Percentiles rank a stretch among this genome's conserved stretches.
These are phyloP conservation scores for Fusarium graminum DNA, from an alignment of 2,329 filamentous ascomycete genomes.

Conservation along the genomic window DNA sequence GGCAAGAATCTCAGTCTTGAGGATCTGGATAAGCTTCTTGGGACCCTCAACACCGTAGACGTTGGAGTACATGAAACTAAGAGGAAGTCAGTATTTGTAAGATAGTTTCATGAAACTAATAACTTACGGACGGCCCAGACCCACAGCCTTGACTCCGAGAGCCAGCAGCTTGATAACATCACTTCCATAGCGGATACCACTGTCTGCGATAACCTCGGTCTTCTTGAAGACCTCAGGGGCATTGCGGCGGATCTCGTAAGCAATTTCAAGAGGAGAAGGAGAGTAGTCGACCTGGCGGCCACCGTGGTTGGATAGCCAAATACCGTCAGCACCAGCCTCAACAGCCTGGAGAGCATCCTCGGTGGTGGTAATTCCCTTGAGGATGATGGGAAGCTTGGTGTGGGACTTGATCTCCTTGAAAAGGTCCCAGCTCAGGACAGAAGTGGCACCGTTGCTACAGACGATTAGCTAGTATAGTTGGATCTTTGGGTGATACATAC, in stretches of 20 bases:
- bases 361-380: slow-evolving; percentile 56
- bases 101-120: background rate
- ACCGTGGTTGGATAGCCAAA: slow-evolving; percentile 59
- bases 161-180: slow-evolving; percentile 58
- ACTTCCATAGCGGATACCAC: slow-evolving; percentile 56
- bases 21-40: slow-evolving; percentile 59
- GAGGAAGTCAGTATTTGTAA: background rate
- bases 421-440: slow-evolving; percentile 46
- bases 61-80: slow-evolving; percentile 63
- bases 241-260: slow-evolving; percentile 53
- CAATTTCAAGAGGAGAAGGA: slow-evolving; percentile 46
- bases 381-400: slow-evolving; percentile 54
- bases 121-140: slow-evolving; percentile 57
- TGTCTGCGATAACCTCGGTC: slow-evolving; percentile 56
- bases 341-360: slow-evolving; percentile 55
- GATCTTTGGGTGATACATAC: background rate
- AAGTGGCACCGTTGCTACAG: slow-evolving; percentile 37
- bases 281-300: slow-evolving; percentile 57
- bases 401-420: slow-evolving; percentile 50
- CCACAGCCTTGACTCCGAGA: slow-evolving; percentile 56
- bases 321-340: slow-evolving; percentile 52
- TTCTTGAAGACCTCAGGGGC: slow-evolving; percentile 54
- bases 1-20: slow-evolving; percentile 61
- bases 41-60: slow-evolving; percentile 63
- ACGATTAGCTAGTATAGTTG: background rate